Conservation (phyloP, 768 basidiomycete species). For the Omphalotus guepiniiformis region DNA sequence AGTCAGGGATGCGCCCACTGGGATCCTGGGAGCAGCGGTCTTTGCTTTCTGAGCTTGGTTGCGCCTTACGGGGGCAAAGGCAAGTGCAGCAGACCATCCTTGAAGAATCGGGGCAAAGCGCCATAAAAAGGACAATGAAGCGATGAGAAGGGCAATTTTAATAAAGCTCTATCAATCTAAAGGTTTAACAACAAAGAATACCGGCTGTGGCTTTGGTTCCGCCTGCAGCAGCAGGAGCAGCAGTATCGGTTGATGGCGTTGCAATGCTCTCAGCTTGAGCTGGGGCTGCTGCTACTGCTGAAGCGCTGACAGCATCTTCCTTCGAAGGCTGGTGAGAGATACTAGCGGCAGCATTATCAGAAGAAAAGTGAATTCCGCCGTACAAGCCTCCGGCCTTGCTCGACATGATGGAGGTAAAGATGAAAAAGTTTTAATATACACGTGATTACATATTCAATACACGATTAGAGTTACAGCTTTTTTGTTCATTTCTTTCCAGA, state of each 20-base stretch:
- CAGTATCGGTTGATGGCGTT: constrained; percentile 17
- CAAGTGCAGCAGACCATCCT: constrained; percentile 90
- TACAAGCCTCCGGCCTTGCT: constrained; percentile 82
- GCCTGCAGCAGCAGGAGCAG: constrained; percentile 24
- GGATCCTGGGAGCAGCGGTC: constrained; percentile 43
- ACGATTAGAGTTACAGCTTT: neutral
- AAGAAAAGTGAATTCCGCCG: constrained; percentile 79
- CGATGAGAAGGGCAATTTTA: constrained; percentile 42
- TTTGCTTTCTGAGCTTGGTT: constrained; percentile 56
- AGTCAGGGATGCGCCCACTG: constrained; percentile 59
- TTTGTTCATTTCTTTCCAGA: constrained; percentile 25
- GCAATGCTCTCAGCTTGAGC: neutral
- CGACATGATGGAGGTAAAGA: constrained; percentile 47
- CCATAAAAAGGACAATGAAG: too few relatives aligned
- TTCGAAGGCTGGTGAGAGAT: constrained; percentile 5
- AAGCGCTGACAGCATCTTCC: neutral
- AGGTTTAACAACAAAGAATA: constrained; percentile 49
- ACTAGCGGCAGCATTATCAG: constrained; percentile 40
- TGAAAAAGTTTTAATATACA: constrained; percentile 12
- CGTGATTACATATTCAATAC: neutral
- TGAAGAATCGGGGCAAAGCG: constrained; percentile 24
- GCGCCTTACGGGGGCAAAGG: constrained; percentile 80
- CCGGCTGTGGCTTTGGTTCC: constrained; percentile 48
- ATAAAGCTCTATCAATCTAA: constrained; percentile 51
- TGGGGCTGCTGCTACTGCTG: neutral